Conservation (phyloP, 495 filamentous ascomycete genomes). For the Bryoglossum gracile region DNA sequence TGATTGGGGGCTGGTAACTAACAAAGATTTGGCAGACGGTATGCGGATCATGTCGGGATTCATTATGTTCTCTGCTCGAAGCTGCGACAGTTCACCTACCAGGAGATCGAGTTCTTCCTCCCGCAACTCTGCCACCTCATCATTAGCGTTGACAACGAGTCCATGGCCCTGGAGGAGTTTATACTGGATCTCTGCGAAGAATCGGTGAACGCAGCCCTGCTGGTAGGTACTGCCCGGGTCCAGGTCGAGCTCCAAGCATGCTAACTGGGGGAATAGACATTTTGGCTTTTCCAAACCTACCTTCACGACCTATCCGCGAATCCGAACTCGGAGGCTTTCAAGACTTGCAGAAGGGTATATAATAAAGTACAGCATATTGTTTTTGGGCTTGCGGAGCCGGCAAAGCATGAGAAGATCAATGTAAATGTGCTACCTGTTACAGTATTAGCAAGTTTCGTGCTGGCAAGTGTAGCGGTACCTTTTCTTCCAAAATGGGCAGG, state of each 20-base stretch:
- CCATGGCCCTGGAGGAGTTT: constrained; percentile 76
- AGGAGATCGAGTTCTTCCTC: constrained; percentile 79
- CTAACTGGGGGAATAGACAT: constrained; percentile 47
- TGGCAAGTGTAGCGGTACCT: constrained; percentile 52
- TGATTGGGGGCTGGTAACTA: background rate
- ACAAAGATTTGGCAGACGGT: constrained; percentile 46
- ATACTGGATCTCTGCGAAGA: constrained; percentile 72
- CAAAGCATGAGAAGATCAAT: constrained; percentile 59
- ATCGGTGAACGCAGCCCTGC: constrained; percentile 66
- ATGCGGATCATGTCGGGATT: constrained; percentile 74
- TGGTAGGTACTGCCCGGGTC: constrained; percentile 43
- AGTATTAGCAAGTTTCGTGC: constrained; percentile 61
- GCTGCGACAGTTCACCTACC: constrained; percentile 71
- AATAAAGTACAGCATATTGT: constrained; percentile 77
- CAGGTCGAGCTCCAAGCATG: background rate
- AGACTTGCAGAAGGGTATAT: constrained; percentile 66
- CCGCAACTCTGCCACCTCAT: constrained; percentile 74
- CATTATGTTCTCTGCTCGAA: constrained; percentile 75
- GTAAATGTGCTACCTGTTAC: constrained; percentile 69
- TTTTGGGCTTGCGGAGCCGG: constrained; percentile 56
- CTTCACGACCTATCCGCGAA: constrained; percentile 64
- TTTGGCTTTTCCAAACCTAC: constrained; percentile 79
- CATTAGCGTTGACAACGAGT: constrained; percentile 74
- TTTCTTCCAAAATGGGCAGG: constrained; percentile 54
- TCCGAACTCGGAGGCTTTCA: constrained; percentile 60